Conservation (phyloP, 2,329 filamentous ascomycete species). For the Colletotrichum lupini region DNA sequence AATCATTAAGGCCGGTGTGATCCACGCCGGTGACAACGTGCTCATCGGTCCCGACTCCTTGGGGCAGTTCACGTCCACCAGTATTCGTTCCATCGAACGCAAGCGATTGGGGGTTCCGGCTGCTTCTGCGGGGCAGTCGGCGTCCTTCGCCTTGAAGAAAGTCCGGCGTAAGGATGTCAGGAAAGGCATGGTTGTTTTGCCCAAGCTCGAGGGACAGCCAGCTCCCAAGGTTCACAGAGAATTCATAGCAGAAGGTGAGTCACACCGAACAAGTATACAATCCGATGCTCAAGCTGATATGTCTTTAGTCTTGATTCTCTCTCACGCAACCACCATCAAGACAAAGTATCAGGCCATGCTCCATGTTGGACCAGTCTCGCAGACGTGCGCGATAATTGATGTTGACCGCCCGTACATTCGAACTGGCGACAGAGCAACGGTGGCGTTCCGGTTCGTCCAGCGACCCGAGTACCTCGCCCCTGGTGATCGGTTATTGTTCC, state of each 20-base stretch:
- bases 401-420: constrained; percentile 96
- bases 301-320: constrained; percentile 83
- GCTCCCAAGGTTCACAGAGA: constrained; percentile 78
- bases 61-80: constrained; percentile 88
- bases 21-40: constrained; percentile 91
- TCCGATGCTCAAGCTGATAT: constrained; percentile 2
- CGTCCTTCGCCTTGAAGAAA: constrained; percentile 89
- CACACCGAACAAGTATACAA: neutral
- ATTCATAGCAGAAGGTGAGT: constrained; percentile 80
- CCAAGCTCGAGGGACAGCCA: constrained; percentile 80
- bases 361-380: constrained; percentile 92
- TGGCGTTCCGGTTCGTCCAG: constrained; percentile 95
- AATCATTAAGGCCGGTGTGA: constrained; percentile 87
- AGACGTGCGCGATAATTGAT: constrained; percentile 97
- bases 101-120: constrained; percentile 91
- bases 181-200: constrained; percentile 97
- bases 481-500: constrained; percentile 90
- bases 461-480: constrained; percentile 90
- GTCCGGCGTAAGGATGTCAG: constrained; percentile 91
- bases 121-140: constrained; percentile 91
- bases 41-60: constrained; percentile 91
- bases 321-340: constrained; percentile 96
- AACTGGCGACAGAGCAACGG: constrained; percentile 91
- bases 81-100: constrained; percentile 91
- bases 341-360: constrained; percentile 98